phyloP scores from a whole-genome alignment of 164 flowering plant species.

The Chimonanthus praecox region DNA sequence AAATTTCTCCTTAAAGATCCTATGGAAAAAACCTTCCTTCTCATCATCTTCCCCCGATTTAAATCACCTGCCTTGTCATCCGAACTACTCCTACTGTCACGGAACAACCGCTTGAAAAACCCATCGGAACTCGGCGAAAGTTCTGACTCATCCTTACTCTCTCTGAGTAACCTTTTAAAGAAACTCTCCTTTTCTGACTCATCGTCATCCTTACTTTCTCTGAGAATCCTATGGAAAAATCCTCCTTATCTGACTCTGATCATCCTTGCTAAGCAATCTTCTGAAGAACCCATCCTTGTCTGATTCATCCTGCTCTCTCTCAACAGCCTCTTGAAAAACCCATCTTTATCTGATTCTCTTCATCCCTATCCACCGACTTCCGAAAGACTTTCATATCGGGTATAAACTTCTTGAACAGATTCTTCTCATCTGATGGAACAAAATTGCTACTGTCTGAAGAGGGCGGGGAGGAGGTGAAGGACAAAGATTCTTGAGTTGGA shows the following conservation, averaged over 20 bases:
- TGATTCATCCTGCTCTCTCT: constrained; percentile 57
- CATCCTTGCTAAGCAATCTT: constrained; percentile 47
- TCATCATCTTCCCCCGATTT: constrained; percentile 31
- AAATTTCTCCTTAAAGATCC: constrained; percentile 57
- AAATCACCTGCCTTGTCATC: constrained; percentile 29
- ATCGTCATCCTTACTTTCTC: constrained; percentile 77
- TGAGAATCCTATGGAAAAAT: constrained; percentile 73
- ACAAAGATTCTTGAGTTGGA: constrained; percentile 46
- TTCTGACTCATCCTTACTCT: constrained; percentile 54
- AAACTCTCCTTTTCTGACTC: constrained; percentile 93
- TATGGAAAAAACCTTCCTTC: constrained; percentile 42
- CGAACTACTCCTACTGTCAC: constrained; percentile 65
- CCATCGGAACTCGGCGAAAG: constrained; percentile 44
- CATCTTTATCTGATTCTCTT: constrained; percentile 42
- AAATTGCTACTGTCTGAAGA: constrained; percentile 37
- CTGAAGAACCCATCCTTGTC: constrained; percentile 42
- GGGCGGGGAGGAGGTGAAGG: constrained; percentile 31
- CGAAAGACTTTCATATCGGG: constrained; percentile 32
- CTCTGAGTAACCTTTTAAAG: constrained; percentile 53
- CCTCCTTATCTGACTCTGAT: constrained; percentile 58
- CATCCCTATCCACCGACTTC: constrained; percentile 39
- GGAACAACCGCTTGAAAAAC: constrained; percentile 76
- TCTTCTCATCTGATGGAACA: constrained; percentile 52
- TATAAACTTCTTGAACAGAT: constrained; percentile 31
- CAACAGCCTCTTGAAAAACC: constrained; percentile 34